Percentiles rank a stretch among this genome's conserved stretches.
Conservation (phyloP, 257 asterid genomes). For the Solanum tarijense region DNA sequence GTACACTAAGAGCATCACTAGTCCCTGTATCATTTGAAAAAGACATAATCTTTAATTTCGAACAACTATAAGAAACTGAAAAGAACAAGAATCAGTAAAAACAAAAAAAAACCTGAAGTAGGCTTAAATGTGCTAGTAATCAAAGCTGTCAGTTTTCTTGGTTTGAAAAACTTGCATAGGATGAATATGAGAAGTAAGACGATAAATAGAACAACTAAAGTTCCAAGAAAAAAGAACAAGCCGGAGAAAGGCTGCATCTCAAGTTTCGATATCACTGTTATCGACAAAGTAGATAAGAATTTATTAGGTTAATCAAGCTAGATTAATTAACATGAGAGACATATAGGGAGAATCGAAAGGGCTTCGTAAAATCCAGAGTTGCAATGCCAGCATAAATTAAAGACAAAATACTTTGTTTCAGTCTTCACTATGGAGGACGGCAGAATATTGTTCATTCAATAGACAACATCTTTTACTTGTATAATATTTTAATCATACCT, state of each 20-base stretch:
- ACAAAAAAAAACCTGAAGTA: constrained; percentile 27
- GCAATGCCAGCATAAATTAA: not conserved
- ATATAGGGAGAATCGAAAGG: not conserved
- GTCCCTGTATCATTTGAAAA: constrained; percentile 28
- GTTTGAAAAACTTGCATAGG: constrained; percentile 27
- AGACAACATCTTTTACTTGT: not conserved
- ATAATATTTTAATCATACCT: not conserved
- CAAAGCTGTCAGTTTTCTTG: constrained; percentile 10
- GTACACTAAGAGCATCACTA: constrained; percentile 35
- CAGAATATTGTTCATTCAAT: not conserved
- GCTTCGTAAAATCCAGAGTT: not conserved
- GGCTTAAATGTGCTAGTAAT: constrained; percentile 14
- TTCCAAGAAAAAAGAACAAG: constrained; percentile 44
- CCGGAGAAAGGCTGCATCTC: constrained; percentile 24
- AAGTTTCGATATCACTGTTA: constrained; percentile 19
- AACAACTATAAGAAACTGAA: not conserved
- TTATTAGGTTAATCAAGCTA: not conserved
- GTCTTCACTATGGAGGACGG: not conserved
- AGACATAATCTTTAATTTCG: not conserved
- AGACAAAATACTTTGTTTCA: not conserved
- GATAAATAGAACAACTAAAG: constrained; percentile 29
- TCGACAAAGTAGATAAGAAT: not conserved
- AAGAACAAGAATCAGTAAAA: not conserved
- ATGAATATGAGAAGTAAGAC: constrained; percentile 30
- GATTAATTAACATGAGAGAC: not conserved